Conservation (phyloP, 345 rosid species). For the Euphorbia tirucalli region DNA sequence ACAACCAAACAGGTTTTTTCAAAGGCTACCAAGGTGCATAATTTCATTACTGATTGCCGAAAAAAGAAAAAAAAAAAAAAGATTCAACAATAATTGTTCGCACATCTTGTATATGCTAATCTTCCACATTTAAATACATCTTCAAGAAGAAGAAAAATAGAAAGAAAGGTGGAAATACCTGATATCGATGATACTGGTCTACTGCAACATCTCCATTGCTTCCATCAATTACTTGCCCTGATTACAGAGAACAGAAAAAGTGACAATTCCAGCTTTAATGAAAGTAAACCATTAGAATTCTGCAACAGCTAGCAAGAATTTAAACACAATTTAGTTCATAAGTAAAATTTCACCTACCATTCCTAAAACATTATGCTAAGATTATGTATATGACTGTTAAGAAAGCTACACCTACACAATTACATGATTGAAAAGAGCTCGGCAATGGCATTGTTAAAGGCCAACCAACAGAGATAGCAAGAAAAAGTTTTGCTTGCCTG, state of each 20-base stretch:
- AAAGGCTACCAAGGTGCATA: no score
- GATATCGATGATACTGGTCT: neutral
- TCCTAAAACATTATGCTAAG: no score
- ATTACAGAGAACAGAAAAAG: neutral
- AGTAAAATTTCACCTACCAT: no score
- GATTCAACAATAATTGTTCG: no score
- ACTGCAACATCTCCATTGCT: slow-evolving; percentile 18
- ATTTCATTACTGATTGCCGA: no score
- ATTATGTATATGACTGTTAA: no score
- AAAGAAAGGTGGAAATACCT: neutral
- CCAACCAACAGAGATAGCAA: neutral
- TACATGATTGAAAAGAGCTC: neutral
- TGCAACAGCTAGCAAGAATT: neutral
- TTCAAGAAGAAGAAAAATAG: neutral
- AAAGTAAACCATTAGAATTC: neutral
- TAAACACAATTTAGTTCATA: neutral
- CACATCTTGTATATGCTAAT: neutral
- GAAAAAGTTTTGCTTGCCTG: slow-evolving; percentile 8
- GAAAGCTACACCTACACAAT: neutral
- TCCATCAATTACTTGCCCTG: slow-evolving; percentile 18
- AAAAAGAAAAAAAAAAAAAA: no score
- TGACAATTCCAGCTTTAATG: no score
- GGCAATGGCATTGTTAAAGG: neutral
- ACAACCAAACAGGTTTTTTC: no score
- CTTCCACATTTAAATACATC: no score